Base-by-base conservation (phyloP, 768 basidiomycete species). In the Postia placenta region DNA sequence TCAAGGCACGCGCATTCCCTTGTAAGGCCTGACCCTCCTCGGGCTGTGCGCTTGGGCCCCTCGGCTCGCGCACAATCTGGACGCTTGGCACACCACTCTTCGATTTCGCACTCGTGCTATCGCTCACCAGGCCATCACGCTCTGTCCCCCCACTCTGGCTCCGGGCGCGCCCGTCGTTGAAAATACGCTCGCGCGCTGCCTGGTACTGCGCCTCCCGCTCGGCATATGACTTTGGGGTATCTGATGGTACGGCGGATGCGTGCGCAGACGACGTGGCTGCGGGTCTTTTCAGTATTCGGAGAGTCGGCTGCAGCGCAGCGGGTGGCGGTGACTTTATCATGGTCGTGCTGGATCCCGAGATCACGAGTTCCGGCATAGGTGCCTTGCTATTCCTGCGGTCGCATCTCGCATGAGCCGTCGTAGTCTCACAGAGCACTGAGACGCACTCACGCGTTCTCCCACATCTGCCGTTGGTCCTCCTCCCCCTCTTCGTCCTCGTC, bases 221-320 rank as follows among this genome's bases (percentile, higher is more conserved):
- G 27, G 79, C 74, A 2, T 85, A 67, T 3, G 76, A 54, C 7
- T 66, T 59, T 7, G 55, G 69, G 57, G 36, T 68, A 51, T 25
- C 68, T 11, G 60, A 50, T 1, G 63, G 20, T 3, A 56, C 26
- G 1, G 60, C 51, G 5, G 53, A 25, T 11, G 49, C 35, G 1
- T 56, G 46, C 5, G 58, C 36, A 12, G 66, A 37, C 5, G 58
- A 39, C 6, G 55, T 40, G 0, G 61, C 53, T 51, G 78, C 68
- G 1, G 83, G 82, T 5, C 87, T 82, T 63, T 87, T 90, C 12
- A 90, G 74, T 48, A 89, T 88, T 33, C 80, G 80, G 57, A 88
- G 70, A 7, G 76, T 63, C 7, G 81, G 76, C 44, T 83, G 81
- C 53, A 88, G 71, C 0, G 78, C 81, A 2, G 74, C 72, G 3